Evolutionary conservation across 2,329 filamentous ascomycete genomes (phyloP).

Genomic region (Aspergillus puulaauensis): DNA sequence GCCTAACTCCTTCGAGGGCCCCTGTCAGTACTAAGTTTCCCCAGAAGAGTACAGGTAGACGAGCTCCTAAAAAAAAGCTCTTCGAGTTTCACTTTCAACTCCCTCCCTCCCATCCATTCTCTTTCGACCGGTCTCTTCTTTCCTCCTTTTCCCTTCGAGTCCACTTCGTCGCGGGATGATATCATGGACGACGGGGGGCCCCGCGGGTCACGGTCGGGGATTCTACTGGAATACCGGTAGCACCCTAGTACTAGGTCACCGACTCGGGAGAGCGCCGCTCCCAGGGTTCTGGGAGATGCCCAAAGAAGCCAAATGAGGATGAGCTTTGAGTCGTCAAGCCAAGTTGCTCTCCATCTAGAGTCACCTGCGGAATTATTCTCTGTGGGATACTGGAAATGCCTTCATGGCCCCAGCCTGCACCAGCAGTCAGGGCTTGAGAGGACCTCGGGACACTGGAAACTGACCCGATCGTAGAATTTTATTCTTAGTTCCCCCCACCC

Average conservation of each 20-base stretch:
- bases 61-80: not conserved
- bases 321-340: not conserved
- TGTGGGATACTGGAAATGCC: not conserved
- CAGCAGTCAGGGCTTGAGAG: not conserved
- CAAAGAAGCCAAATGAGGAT: not conserved
- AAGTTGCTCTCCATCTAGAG: not conserved
- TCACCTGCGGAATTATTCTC: constrained; percentile 1
- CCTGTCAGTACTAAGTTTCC: not conserved
- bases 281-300: not conserved
- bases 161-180: not conserved
- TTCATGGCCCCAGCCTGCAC: not conserved
- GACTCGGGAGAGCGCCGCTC: not conserved
- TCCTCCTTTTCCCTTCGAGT: not conserved
- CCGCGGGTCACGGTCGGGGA: not conserved
- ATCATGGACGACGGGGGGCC: constrained; percentile 1
- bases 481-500: constrained; percentile 14
- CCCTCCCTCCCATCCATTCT: not conserved
- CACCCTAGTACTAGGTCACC: not conserved
- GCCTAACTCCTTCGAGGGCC: not conserved
- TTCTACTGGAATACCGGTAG: not conserved
- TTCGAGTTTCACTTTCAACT: not conserved
- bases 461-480: constrained; percentile 13
- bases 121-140: not conserved
- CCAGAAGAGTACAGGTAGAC: constrained; percentile 10
- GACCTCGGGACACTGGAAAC: constrained; percentile 6